Percentiles rank a stretch among this genome's conserved stretches.
Conservation (phyloP, 805 yeast species). For the Metschnikowia cubensis region DNA sequence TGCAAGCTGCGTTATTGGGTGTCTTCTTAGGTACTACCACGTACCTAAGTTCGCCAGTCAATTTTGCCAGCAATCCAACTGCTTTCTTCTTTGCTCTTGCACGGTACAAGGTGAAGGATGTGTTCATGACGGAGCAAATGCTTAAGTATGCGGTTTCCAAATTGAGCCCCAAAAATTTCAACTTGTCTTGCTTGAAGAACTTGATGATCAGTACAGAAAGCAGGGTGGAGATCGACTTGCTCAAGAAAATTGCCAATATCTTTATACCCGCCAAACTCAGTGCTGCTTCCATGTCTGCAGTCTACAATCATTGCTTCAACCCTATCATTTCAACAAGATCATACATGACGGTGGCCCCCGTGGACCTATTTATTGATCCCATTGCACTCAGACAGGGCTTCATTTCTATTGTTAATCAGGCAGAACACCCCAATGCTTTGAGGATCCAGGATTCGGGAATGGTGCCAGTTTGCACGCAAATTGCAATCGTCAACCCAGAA, state of each 20-base stretch:
- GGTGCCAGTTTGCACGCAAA: conserved; percentile 91
- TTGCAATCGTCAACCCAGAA: conserved; percentile 94
- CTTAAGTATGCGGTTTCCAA: conserved; percentile 65
- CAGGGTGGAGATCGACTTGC: conserved; percentile 63
- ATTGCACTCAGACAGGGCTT: conserved; percentile 87
- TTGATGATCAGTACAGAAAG: conserved; percentile 77
- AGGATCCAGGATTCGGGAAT: conserved; percentile 92
- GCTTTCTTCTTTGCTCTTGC: conserved; percentile 67
- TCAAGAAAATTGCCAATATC: conserved; percentile 53
- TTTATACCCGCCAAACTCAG: conserved; percentile 64
- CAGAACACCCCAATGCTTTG: conserved; percentile 62
- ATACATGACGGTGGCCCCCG: conserved; percentile 83
- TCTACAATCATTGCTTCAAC: conserved; percentile 75
- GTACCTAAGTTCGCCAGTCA: conserved; percentile 70
- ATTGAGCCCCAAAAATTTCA: conserved; percentile 57
- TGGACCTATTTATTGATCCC: conserved; percentile 83
- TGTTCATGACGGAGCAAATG: conserved; percentile 81
- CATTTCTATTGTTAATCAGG: conserved; percentile 72
- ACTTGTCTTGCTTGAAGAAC: conserved; percentile 64
- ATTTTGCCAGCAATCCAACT: conserved; percentile 70
- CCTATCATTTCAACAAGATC: conserved; percentile 84
- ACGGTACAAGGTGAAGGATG: conserved; percentile 77
- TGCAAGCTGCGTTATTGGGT: conserved; percentile 82
- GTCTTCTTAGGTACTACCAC: conserved; percentile 85
- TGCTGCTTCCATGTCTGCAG: conserved; percentile 66